Evolutionary conservation across 164 flowering plant species (phyloP).

Genomic region (Berberis vulgaris): DNA sequence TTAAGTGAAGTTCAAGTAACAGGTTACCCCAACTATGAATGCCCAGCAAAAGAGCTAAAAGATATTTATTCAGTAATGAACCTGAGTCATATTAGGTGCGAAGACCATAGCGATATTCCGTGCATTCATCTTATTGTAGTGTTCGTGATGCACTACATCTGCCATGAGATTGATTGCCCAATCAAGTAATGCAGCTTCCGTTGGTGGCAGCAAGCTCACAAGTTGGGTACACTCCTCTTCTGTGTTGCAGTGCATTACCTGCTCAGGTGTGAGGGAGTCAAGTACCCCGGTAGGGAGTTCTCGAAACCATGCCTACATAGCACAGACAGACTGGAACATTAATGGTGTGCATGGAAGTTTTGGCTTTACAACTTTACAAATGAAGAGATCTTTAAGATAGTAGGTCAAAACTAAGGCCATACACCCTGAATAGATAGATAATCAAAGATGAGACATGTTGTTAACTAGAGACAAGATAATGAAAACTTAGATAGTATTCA

Average conservation of each 20-base stretch:
- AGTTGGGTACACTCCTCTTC: slow-evolving; percentile 70
- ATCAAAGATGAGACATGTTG: too few relatives aligned
- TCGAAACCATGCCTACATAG: slow-evolving; percentile 85
- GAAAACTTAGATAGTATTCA: background rate
- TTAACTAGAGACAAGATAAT: too few relatives aligned
- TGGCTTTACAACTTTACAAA: too few relatives aligned
- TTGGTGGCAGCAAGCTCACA: slow-evolving; percentile 54
- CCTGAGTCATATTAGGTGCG: slow-evolving; percentile 99
- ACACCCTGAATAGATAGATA: too few relatives aligned
- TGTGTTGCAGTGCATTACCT: slow-evolving; percentile 87
- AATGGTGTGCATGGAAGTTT: too few relatives aligned
- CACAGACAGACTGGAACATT: background rate
- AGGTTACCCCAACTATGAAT: too few relatives aligned
- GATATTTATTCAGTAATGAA: slow-evolving; percentile 11
- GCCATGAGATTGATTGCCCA: slow-evolving; percentile 98
- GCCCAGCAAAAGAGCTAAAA: background rate
- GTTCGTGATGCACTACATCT: slow-evolving; percentile 78
- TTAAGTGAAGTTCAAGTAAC: too few relatives aligned
- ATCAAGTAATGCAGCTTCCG: slow-evolving; percentile 78
- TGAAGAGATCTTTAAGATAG: too few relatives aligned
- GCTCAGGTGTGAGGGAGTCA: slow-evolving; percentile 81
- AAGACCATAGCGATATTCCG: slow-evolving; percentile 41
- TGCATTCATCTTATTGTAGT: slow-evolving; percentile 91
- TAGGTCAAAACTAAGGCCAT: too few relatives aligned
- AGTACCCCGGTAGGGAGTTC: slow-evolving; percentile 92